phyloP scores from a whole-genome alignment of 306 rosid species.

The Cicer judaicum region DNA sequence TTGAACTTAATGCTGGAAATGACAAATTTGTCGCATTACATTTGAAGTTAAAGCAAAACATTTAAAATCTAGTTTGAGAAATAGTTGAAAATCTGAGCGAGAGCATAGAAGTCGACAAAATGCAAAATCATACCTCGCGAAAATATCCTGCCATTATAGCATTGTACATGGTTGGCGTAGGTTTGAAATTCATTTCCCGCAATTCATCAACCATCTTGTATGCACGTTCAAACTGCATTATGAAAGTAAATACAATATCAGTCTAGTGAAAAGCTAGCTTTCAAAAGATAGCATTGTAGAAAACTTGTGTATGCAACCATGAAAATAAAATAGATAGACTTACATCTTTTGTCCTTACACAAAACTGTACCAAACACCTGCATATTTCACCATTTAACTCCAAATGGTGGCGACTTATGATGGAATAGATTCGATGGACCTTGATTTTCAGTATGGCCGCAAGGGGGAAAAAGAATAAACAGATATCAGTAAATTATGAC shows the following conservation, averaged over 20 bases:
- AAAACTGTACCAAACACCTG: constrained; percentile 67
- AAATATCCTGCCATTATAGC: constrained; percentile 87
- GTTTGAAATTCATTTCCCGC: constrained; percentile 55
- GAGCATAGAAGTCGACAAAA: constrained; percentile 31
- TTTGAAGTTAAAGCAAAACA: constrained; percentile 39
- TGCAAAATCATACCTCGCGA: constrained; percentile 70
- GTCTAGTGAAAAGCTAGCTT: constrained; percentile 6
- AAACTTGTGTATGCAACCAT: constrained; percentile 36
- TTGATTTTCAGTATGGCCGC: constrained; percentile 40
- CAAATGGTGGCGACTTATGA: constrained; percentile 55
- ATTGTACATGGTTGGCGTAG: constrained; percentile 70
- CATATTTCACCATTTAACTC: constrained; percentile 64
- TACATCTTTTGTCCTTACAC: constrained; percentile 77
- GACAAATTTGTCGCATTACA: constrained; percentile 4
- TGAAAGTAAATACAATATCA: constrained; percentile 35
- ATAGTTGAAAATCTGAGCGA: constrained; percentile 21
- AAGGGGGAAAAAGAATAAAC: constrained; percentile 38
- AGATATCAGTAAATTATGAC: constrained; percentile 28
- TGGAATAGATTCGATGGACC: constrained; percentile 71
- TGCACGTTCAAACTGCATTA: constrained; percentile 73
- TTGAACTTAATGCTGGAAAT: constrained; percentile 29
- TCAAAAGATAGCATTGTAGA: constrained; percentile 25
- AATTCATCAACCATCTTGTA: constrained; percentile 62
- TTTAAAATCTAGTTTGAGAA: constrained; percentile 29
- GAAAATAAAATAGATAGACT: constrained; percentile 42